Percentiles rank a stretch among this genome's conserved stretches.
Conservation (phyloP, 208 protist genomes). For the Leishmania tarentolae region DNA sequence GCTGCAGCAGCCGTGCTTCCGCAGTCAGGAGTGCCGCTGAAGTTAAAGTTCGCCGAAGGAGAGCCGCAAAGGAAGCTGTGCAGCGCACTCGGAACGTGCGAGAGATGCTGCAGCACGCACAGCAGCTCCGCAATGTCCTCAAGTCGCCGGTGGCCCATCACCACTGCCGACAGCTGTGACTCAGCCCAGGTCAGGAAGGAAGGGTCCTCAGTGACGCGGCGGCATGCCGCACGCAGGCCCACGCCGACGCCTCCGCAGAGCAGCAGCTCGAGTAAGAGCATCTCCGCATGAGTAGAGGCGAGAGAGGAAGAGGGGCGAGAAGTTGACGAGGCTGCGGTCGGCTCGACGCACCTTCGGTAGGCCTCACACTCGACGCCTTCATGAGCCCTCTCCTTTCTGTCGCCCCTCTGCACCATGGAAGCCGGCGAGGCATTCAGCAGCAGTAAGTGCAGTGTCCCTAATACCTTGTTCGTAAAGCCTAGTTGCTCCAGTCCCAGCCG, state of each 20-base stretch:
- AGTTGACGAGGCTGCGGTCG: background rate
- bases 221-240: constrained; percentile 22
- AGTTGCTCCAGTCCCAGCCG: constrained; percentile 48
- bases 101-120: constrained; percentile 41
- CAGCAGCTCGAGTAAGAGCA: constrained; percentile 35
- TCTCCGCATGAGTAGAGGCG: constrained; percentile 1
- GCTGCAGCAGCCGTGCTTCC: background rate
- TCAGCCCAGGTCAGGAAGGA: constrained; percentile 32
- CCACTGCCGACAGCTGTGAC: constrained; percentile 31
- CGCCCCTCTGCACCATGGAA: background rate
- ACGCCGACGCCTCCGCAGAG: constrained; percentile 40
- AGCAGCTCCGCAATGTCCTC: constrained; percentile 37
- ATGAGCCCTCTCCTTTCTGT: background rate
- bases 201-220: constrained; percentile 40
- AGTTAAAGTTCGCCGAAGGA: background rate
- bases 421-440: constrained; percentile 3
- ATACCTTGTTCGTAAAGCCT: constrained; percentile 35
- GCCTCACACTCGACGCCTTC: background rate
- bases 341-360: background rate
- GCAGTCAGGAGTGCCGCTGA: background rate
- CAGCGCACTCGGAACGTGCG: constrained; percentile 31
- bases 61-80: constrained; percentile 10
- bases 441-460: constrained; percentile 34
- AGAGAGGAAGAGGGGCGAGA: background rate
- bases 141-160: constrained; percentile 34